A percentile compares a stretch with the other conserved stretches of the same genome.
These are phyloP conservation scores for Podaxis mareebaensis DNA, from an alignment of 768 basidiomycete genomes.

Conservation along the genomic window DNA sequence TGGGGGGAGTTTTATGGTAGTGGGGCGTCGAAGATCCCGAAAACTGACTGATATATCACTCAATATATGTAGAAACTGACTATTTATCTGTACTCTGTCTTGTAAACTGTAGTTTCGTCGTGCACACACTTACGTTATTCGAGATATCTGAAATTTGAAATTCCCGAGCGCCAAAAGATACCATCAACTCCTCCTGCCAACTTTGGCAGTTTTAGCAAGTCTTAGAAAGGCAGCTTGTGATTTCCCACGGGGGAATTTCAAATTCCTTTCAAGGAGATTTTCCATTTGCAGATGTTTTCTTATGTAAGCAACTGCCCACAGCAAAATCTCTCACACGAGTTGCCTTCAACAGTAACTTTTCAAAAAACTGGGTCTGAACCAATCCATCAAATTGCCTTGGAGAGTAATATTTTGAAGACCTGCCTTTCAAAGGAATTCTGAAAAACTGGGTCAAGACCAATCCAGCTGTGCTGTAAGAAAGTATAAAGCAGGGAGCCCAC, in stretches of 20 bases:
- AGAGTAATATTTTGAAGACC: background rate
- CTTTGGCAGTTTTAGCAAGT: background rate
- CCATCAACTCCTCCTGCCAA: background rate
- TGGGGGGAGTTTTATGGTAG: constrained; percentile 11
- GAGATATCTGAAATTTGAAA: background rate
- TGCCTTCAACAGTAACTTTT: constrained; percentile 5
- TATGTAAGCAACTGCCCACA: background rate
- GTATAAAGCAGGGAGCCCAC: constrained; percentile 10
- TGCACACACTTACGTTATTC: background rate
- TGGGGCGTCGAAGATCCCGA: background rate
- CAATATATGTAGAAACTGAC: background rate
- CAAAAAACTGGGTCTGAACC: constrained; percentile 10
- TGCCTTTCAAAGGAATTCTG: constrained; percentile 4
- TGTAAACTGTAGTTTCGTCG: background rate
- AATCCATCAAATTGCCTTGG: constrained; percentile 9
- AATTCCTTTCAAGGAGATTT: constrained; percentile 3
- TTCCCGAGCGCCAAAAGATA: background rate
- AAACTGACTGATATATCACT: background rate
- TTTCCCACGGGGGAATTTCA: constrained; percentile 5
- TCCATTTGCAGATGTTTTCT: background rate
- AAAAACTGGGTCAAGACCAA: constrained; percentile 9
- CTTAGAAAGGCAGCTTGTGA: constrained; percentile 1
- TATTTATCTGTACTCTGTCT: background rate
- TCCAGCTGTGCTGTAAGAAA: background rate
- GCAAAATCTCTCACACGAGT: background rate